phyloP scores from a whole-genome alignment of 352 stramenopile species.

The Phytophthora chlamydospora region DNA sequence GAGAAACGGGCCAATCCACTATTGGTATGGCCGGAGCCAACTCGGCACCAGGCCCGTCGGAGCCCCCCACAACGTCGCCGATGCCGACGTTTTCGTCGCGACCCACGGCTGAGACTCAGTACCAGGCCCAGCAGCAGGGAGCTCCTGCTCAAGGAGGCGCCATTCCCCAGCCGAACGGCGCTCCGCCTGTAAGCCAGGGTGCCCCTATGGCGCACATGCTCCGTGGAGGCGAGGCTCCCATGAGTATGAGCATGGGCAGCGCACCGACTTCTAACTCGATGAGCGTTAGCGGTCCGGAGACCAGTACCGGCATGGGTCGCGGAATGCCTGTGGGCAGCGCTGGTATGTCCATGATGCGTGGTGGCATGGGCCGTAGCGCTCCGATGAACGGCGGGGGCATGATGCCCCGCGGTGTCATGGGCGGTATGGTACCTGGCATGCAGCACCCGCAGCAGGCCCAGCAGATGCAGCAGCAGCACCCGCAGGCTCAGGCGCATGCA shows the following conservation, averaged over 20 bases:
- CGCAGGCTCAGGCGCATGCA: conserved; percentile 62
- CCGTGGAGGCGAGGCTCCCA: conserved; percentile 48
- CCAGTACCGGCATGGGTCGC: conserved; percentile 54
- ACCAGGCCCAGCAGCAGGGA: conserved; percentile 54
- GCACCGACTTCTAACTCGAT: conserved; percentile 44
- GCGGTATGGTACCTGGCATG: conserved; percentile 71
- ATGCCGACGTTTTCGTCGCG: conserved; percentile 86
- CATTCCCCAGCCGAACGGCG: conserved; percentile 35
- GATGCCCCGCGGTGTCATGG: conserved; percentile 73
- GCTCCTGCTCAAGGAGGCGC: conserved; percentile 29
- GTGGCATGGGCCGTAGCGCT: conserved; percentile 58
- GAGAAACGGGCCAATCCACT: conserved; percentile 81
- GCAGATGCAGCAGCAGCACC: conserved; percentile 61
- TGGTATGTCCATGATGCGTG: conserved; percentile 77
- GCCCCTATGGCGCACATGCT: conserved; percentile 64
- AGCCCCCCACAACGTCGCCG: conserved; percentile 83
- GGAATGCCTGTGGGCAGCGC: conserved; percentile 49
- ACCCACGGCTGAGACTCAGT: conserved; percentile 64
- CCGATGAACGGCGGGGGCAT: conserved; percentile 66
- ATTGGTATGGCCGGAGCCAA: conserved; percentile 86
- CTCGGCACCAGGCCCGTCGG: conserved; percentile 76
- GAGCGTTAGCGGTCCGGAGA: conserved; percentile 46
- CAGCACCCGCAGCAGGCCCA: conserved; percentile 62
- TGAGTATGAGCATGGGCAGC: conserved; percentile 59
- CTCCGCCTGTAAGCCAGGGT: conserved; percentile 35